These are phyloP conservation scores for Yamadazyma takamatsuzukensis DNA, from an alignment of 805 yeast genomes.

Conservation along the genomic window DNA sequence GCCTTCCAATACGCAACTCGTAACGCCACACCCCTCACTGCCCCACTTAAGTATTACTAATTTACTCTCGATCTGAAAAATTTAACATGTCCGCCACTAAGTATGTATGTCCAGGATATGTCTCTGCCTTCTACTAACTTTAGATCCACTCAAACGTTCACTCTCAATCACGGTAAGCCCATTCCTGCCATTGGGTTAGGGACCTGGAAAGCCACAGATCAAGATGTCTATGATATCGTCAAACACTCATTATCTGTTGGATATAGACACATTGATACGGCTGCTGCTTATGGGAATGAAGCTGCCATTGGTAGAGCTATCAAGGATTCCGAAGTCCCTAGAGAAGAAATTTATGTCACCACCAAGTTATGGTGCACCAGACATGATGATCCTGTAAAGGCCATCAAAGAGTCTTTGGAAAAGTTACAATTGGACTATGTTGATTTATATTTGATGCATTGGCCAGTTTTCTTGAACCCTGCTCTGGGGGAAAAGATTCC, in stretches of 20 bases:
- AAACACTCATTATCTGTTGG: constrained; percentile 57
- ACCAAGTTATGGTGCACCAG: constrained; percentile 64
- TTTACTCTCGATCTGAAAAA: too few species aligned
- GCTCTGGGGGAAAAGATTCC: constrained; percentile 32
- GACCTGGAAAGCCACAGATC: constrained; percentile 60
- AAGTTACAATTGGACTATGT: constrained; percentile 71
- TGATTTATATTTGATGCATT: constrained; percentile 75
- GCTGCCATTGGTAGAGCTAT: constrained; percentile 55
- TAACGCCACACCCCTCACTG: too few species aligned
- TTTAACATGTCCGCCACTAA: too few species aligned
- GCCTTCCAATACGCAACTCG: too few species aligned
- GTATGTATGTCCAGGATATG: too few species aligned
- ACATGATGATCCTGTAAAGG: constrained; percentile 49
- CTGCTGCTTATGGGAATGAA: constrained; percentile 66
- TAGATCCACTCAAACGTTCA: too few species aligned
- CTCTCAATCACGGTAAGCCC: constrained; percentile 55
- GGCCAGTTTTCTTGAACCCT: constrained; percentile 59
- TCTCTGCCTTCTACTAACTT: too few species aligned
- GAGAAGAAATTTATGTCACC: constrained; percentile 65
- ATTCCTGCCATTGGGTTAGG: constrained; percentile 69
- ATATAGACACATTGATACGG: constrained; percentile 76
- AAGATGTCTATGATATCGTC: constrained; percentile 60
- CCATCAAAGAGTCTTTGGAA: constrained; percentile 55
- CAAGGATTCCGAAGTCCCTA: constrained; percentile 55
- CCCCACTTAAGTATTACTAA: too few species aligned